Evolutionary conservation across 2,329 filamentous ascomycete species (phyloP).

Genomic region (Fusarium sp.): DNA sequence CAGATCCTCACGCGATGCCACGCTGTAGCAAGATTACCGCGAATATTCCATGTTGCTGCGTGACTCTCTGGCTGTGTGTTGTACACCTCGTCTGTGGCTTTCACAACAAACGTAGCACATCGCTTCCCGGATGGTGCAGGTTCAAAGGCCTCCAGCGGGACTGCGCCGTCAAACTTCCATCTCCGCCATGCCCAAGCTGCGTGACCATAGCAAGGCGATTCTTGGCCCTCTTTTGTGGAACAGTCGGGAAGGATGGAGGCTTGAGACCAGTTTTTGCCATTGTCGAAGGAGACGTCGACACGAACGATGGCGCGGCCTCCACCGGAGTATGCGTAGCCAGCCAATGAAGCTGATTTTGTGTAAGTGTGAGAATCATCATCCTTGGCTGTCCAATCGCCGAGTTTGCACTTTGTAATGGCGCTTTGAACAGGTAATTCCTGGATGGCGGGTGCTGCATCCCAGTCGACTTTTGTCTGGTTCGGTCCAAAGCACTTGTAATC

Average conservation of each 20-base stretch:
- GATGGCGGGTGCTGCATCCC: constrained; percentile 70
- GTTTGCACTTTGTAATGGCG: constrained; percentile 65
- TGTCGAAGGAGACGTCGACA: constrained; percentile 73
- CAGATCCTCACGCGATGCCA: constrained; percentile 67
- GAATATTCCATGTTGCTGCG: constrained; percentile 68
- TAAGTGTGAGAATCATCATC: neutral
- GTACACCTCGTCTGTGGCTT: constrained; percentile 72
- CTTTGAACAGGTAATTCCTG: constrained; percentile 76
- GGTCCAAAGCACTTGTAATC: constrained; percentile 77
- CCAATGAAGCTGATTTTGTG: constrained; percentile 52
- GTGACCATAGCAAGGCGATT: constrained; percentile 51
- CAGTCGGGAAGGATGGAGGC: constrained; percentile 66
- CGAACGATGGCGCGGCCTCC: constrained; percentile 72
- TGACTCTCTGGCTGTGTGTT: constrained; percentile 73
- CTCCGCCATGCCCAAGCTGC: constrained; percentile 71
- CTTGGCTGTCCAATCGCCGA: constrained; percentile 49
- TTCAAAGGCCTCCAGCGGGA: constrained; percentile 50
- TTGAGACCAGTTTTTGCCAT: constrained; percentile 71
- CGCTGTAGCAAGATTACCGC: constrained; percentile 72
- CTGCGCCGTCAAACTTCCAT: constrained; percentile 65
- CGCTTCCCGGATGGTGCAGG: constrained; percentile 12
- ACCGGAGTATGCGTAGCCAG: constrained; percentile 74
- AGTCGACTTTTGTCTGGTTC: constrained; percentile 67
- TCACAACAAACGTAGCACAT: constrained; percentile 67
- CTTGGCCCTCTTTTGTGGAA: constrained; percentile 37